Evolutionary conservation across 2,329 filamentous ascomycete species (phyloP).

Genomic region (Microcyclosporella mali): DNA sequence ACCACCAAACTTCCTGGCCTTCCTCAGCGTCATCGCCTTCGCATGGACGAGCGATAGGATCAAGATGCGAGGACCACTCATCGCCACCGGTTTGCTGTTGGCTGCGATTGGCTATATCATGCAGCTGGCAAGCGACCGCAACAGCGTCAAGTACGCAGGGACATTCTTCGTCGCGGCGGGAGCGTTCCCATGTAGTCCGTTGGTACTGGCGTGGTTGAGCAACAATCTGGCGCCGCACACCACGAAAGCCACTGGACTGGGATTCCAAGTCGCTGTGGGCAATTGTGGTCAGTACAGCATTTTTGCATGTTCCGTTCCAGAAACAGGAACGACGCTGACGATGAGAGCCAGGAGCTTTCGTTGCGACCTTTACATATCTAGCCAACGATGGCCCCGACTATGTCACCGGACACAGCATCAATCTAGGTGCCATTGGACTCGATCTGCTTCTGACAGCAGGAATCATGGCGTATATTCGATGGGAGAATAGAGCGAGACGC

Average conservation of each 20-base stretch:
- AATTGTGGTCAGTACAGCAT: slow-evolving; percentile 28
- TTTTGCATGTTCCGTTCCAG: not conserved
- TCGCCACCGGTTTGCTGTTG: slow-evolving; percentile 22
- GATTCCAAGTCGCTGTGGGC: slow-evolving; percentile 38
- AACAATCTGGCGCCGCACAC: slow-evolving; percentile 43
- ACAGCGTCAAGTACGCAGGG: slow-evolving; percentile 35
- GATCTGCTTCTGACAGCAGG: slow-evolving; percentile 28
- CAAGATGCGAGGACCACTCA: slow-evolving; percentile 31
- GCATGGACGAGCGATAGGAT: slow-evolving; percentile 28
- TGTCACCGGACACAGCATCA: slow-evolving; percentile 38
- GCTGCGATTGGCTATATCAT: slow-evolving; percentile 38
- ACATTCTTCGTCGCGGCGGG: slow-evolving; percentile 36
- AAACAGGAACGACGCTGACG: too few species aligned
- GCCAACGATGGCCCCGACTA: slow-evolving; percentile 38
- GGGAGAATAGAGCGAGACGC: slow-evolving; percentile 39
- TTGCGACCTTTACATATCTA: slow-evolving; percentile 43
- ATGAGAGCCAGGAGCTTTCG: slow-evolving; percentile 32
- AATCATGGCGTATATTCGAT: slow-evolving; percentile 36
- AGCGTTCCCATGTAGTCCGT: slow-evolving; percentile 29
- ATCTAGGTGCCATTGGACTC: slow-evolving; percentile 36
- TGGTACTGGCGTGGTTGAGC: slow-evolving; percentile 35
- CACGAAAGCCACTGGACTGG: slow-evolving; percentile 38
- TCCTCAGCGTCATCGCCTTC: slow-evolving; percentile 23
- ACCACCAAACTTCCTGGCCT: slow-evolving; percentile 33
- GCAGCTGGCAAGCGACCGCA: slow-evolving; percentile 29